Conservation (phyloP, 345 rosid species). For the Pugionium cornutum region DNA sequence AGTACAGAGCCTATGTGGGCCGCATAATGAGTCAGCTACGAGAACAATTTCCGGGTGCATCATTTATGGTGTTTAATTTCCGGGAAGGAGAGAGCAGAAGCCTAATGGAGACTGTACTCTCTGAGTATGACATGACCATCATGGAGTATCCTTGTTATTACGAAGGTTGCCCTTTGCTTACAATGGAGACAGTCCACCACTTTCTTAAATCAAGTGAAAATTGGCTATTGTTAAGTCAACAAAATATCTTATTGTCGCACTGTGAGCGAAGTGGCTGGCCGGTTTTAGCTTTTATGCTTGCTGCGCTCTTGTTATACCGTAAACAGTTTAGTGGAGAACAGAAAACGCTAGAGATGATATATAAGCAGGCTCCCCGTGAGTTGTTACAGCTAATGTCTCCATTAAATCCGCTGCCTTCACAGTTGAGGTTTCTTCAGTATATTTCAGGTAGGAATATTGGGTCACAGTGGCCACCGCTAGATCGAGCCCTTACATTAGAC, state of each 20-base stretch:
- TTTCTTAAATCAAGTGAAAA: slow-evolving; percentile 71
- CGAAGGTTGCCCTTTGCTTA: slow-evolving; percentile 75
- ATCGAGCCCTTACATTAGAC: slow-evolving; percentile 65
- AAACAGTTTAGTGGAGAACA: slow-evolving; percentile 64
- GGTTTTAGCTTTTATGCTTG: slow-evolving; percentile 74
- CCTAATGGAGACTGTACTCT: slow-evolving; percentile 51
- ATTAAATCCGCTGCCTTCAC: slow-evolving; percentile 71
- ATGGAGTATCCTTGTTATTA: slow-evolving; percentile 80
- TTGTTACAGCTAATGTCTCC: slow-evolving; percentile 64
- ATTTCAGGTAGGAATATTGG: slow-evolving; percentile 69
- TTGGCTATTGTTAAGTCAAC: slow-evolving; percentile 65
- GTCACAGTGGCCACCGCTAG: slow-evolving; percentile 68
- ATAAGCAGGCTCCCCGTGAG: slow-evolving; percentile 74
- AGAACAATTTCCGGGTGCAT: slow-evolving; percentile 58
- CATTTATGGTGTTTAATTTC: slow-evolving; percentile 80
- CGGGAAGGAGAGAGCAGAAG: slow-evolving; percentile 59
- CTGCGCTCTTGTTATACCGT: slow-evolving; percentile 63
- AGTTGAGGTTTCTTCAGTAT: slow-evolving; percentile 76
- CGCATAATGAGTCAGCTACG: slow-evolving; percentile 58
- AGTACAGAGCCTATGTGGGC: slow-evolving; percentile 52
- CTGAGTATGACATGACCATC: slow-evolving; percentile 72
- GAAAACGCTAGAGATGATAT: slow-evolving; percentile 73
- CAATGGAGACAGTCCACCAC: slow-evolving; percentile 68
- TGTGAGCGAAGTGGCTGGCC: slow-evolving; percentile 84
- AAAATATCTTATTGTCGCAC: slow-evolving; percentile 65